Evolutionary conservation across 495 filamentous ascomycete species (phyloP).

Genomic region (Podospora tetraspora): DNA sequence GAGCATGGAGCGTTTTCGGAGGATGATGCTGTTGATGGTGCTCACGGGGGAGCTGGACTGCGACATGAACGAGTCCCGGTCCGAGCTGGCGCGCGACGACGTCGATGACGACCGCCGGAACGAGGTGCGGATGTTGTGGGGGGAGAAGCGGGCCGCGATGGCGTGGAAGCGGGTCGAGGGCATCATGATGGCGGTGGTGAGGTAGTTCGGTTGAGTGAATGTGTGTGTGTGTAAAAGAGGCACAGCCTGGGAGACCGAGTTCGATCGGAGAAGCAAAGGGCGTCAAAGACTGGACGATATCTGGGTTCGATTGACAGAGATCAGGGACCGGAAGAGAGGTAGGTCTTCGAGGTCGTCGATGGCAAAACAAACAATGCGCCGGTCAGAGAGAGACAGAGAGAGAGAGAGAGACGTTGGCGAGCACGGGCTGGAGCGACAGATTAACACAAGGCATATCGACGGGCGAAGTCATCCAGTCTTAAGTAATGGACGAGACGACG

Average conservation of each 20-base stretch:
- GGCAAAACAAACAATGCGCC: constrained; percentile 15
- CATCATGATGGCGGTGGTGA: constrained; percentile 30
- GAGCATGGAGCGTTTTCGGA: constrained; percentile 40
- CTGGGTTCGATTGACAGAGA: constrained; percentile 25
- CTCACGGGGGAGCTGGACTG: constrained; percentile 37
- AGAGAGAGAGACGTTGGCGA: constrained; percentile 1
- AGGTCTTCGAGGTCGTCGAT: constrained; percentile 17
- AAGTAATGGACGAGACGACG: constrained; percentile 8
- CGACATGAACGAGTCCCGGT: constrained; percentile 38
- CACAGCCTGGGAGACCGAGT: constrained; percentile 28
- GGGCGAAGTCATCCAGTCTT: constrained; percentile 8
- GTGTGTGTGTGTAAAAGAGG: constrained; percentile 25
- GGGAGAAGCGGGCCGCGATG: constrained; percentile 45
- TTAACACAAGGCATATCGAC: background rate
- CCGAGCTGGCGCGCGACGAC: constrained; percentile 36
- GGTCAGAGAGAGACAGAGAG: background rate
- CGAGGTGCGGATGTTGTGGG: constrained; percentile 42
- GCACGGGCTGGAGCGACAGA: constrained; percentile 23
- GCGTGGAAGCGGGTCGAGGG: constrained; percentile 46
- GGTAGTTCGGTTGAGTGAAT: constrained; percentile 2
- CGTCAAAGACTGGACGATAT: constrained; percentile 37
- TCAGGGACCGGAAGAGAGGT: constrained; percentile 16
- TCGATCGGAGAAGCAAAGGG: constrained; percentile 21
- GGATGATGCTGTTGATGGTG: constrained; percentile 49
- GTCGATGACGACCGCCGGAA: constrained; percentile 44